Percentiles rank a stretch among this genome's conserved stretches.
Conservation (phyloP, 164 flowering plant genomes). For the Nelumbo lutea region DNA sequence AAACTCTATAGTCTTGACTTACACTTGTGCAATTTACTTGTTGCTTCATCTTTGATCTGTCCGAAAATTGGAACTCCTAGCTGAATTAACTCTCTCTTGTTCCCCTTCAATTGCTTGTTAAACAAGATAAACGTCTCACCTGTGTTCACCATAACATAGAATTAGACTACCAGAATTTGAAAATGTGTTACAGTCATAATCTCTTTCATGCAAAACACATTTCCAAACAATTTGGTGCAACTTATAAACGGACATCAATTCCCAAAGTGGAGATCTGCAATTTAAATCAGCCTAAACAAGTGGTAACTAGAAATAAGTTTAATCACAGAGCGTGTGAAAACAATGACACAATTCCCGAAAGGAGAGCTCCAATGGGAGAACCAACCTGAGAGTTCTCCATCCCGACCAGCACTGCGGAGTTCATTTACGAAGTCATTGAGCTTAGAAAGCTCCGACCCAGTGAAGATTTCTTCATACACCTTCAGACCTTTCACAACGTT, state of each 20-base stretch:
- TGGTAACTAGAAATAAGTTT: too few relatives aligned
- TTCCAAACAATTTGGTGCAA: background rate
- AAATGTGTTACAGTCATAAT: background rate
- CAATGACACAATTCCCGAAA: background rate
- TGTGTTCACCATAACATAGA: conserved; percentile 19
- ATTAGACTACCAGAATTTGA: conserved; percentile 1
- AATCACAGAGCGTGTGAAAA: background rate
- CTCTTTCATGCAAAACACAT: too few relatives aligned
- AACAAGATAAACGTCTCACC: conserved; percentile 82
- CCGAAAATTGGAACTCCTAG: conserved; percentile 88
- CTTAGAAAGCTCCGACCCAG: conserved; percentile 66
- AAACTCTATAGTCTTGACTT: conserved; percentile 7
- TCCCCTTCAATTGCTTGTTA: conserved; percentile 87
- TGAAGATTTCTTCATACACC: conserved; percentile 70
- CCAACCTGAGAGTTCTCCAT: conserved; percentile 79
- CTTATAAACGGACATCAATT: background rate
- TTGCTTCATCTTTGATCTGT: conserved; percentile 53
- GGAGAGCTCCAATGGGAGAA: background rate
- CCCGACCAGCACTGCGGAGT: conserved; percentile 72
- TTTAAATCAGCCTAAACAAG: too few relatives aligned
- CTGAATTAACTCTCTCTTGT: conserved; percentile 86
- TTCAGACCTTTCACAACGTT: conserved; percentile 93
- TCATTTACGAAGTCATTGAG: conserved; percentile 54
- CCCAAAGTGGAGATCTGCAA: background rate
- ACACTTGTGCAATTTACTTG: conserved; percentile 34